Percentiles rank a stretch among this genome's conserved stretches.
Conservation (phyloP, 129 eudicot species). For the Deinandra increscens region DNA sequence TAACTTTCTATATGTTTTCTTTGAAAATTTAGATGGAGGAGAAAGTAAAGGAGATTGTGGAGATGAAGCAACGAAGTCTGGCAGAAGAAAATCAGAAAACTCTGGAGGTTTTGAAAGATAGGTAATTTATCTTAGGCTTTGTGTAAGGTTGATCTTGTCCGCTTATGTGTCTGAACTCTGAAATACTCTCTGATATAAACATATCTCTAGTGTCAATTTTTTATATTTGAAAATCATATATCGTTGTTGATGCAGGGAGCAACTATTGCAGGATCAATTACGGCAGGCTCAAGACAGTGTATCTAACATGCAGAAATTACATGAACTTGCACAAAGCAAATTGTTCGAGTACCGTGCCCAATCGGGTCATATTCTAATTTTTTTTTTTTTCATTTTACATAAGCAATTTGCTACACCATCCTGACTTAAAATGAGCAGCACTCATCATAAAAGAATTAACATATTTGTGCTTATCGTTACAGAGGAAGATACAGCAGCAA, state of each 20-base stretch:
- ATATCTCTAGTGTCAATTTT: background rate
- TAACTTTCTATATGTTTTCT: constrained; percentile 1
- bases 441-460: background rate
- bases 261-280: constrained; percentile 86
- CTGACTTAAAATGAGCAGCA: background rate
- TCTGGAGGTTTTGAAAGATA: constrained; percentile 81
- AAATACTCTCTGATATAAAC: background rate
- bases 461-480: constrained; percentile 33
- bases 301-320: constrained; percentile 86
- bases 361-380: constrained; percentile 52
- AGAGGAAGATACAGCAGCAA: constrained; percentile 96
- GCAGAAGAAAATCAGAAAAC: constrained; percentile 99
- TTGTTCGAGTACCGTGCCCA: constrained; percentile 93
- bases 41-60: constrained; percentile 93
- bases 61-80: constrained; percentile 96
- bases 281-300: constrained; percentile 97
- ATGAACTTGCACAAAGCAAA: constrained; percentile 98
- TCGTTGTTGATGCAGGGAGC: constrained; percentile 67
- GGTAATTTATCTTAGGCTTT: constrained; percentile 40
- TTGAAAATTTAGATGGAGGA: constrained; percentile 74
- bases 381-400: background rate
- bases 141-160: background rate
- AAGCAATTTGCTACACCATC: background rate
- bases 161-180: constrained; percentile 1
- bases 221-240: background rate